phyloP scores from a whole-genome alignment of 257 asterid species.

The Scutellaria baicalensis region DNA sequence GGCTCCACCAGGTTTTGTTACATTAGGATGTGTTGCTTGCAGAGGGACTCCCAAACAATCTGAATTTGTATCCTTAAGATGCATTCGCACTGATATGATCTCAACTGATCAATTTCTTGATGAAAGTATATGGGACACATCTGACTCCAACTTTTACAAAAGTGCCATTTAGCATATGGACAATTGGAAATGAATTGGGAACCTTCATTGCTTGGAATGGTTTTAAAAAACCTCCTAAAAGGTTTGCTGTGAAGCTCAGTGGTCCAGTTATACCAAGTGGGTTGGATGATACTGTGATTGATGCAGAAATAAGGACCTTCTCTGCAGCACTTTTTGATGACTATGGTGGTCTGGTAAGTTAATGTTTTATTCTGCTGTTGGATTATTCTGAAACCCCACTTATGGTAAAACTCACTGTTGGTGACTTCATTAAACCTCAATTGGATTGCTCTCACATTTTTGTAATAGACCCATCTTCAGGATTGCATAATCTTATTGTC shows the following conservation, averaged over 20 bases:
- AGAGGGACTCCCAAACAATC: constrained; percentile 76
- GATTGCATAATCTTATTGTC: no score
- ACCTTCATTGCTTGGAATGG: constrained; percentile 79
- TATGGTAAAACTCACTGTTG: constrained; percentile 2
- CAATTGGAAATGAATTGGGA: constrained; percentile 63
- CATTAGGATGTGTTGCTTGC: constrained; percentile 83
- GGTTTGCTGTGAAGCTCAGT: constrained; percentile 83
- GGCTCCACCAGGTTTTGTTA: constrained; percentile 92
- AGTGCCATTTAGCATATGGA: constrained; percentile 82
- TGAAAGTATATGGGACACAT: constrained; percentile 89
- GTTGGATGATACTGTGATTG: constrained; percentile 62
- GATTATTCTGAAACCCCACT: neutral
- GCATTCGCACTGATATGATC: constrained; percentile 85
- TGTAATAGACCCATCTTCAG: no score
- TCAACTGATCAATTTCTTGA: constrained; percentile 68
- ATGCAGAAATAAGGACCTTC: constrained; percentile 79
- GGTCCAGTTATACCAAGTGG: constrained; percentile 53
- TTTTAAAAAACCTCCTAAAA: constrained; percentile 78
- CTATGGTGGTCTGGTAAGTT: constrained; percentile 83
- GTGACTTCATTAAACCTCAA: neutral
- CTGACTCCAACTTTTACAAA: constrained; percentile 53
- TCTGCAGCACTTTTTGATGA: constrained; percentile 96
- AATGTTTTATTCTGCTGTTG: neutral
- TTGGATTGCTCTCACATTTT: neutral
- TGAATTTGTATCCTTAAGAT: constrained; percentile 72